Evolutionary conservation across 2,329 filamentous ascomycete genomes (phyloP), one percentile per base, ranked within the genome.

Genomic region (Incumbomyces delicatus): DNA sequence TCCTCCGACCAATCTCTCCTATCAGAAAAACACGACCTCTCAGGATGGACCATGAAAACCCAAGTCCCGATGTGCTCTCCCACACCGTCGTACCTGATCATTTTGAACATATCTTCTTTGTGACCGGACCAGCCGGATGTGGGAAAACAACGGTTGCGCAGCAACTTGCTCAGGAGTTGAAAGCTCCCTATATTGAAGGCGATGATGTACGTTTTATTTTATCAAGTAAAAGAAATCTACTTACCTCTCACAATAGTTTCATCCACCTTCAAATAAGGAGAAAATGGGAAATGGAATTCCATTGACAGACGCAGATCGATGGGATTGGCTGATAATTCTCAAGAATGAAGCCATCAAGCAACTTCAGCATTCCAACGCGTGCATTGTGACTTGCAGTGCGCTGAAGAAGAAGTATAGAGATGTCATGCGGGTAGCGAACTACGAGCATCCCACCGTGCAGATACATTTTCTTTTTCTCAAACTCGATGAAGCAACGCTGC

Each of bases 361-460:
- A 20, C 48, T 58, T 51, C 54, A 40, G 43, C 61, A 36, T 79
- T 80, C 32, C 73, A 77, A 75, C 27, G 83, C 87, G 41, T 92
- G 95, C n/a, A 86, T 98, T 41, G 77, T 98, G 50, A 95, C 92
- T 44, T 98, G 92, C 75, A 95, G 87, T 11, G 92, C 90, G 1
- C 76, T 98, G 45, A 96, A 96, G 75, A 85, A 86, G 64, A 95
- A 94, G 69, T 98, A 98, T 73, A 83, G 92, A 57, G 92, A 98
- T 59, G 85, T 90, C 52, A 87, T 92, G 63, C 80, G 86, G 29
- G 81, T 89, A 7, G 85, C 85, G 6, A 80, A 81, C 13, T 88
- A 89, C 69, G 84, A 83, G 64, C 74, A 81, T 53, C 77, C 80
- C 46, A 75, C 77, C 46, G 77, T 89, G n/a, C 72, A 77, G 51